Percentiles rank a stretch among this genome's conserved stretches.
These are phyloP conservation scores for Lactifluus piperatus DNA, from an alignment of 768 basidiomycete genomes.

Conservation along the genomic window DNA sequence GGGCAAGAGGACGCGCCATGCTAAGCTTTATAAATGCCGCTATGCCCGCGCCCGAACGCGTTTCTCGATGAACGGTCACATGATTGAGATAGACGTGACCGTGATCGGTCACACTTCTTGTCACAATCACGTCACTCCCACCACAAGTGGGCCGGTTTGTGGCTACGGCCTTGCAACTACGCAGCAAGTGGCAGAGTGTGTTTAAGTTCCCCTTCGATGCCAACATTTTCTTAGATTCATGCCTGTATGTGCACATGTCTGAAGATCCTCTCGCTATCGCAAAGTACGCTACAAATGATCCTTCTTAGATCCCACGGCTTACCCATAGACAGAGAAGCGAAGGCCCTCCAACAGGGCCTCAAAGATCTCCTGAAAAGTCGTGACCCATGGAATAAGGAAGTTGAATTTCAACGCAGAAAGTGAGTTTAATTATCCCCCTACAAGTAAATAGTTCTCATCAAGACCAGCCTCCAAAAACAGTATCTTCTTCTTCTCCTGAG, in stretches of 20 bases:
- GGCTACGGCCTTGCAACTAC: background rate
- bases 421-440: constrained; percentile 32
- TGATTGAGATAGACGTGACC: too few species aligned
- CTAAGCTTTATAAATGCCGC: background rate
- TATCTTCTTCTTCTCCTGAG: constrained; percentile 62
- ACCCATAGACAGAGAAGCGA: constrained; percentile 58
- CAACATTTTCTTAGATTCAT: constrained; percentile 5
- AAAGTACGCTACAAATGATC: constrained; percentile 25
- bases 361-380: constrained; percentile 67
- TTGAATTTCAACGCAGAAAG: constrained; percentile 84
- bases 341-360: constrained; percentile 59
- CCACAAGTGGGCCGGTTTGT: background rate
- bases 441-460: constrained; percentile 19
- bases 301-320: constrained; percentile 12
- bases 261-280: constrained; percentile 34
- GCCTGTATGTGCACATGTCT: constrained; percentile 27
- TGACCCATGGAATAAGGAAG: constrained; percentile 77
- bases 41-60: background rate
- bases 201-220: background rate
- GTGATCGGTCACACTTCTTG: background rate
- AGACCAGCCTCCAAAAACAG: constrained; percentile 53
- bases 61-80: constrained; percentile 1
- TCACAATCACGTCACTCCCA: background rate
- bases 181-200: background rate
- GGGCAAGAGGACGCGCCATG: background rate